phyloP scores from a whole-genome alignment of 129 eudicot genomes.

The Gnaphalium uliginosum region DNA sequence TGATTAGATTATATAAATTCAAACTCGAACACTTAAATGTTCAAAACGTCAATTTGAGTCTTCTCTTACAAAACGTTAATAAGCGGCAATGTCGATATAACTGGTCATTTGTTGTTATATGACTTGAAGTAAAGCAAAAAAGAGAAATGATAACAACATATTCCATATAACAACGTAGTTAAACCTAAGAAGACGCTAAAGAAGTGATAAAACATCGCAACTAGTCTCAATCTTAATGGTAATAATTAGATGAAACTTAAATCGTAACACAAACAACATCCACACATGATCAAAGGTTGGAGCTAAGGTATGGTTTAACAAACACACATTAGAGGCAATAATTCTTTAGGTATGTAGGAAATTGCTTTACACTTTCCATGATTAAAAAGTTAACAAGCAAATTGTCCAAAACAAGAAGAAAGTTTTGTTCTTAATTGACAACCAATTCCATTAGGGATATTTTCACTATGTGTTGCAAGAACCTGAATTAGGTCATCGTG shows the following conservation, averaged over 20 bases:
- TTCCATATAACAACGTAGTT: slow-evolving; percentile 1
- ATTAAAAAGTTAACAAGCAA: slow-evolving; percentile 28
- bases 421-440: slow-evolving; percentile 33
- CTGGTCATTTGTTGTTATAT: neutral
- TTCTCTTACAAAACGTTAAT: neutral
- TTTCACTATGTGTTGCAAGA: neutral
- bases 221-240: slow-evolving; percentile 17
- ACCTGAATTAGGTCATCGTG: slow-evolving; percentile 18
- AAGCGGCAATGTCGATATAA: neutral
- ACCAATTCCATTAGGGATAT: slow-evolving; percentile 11
- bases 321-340: slow-evolving; percentile 19
- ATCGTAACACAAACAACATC: slow-evolving; percentile 23
- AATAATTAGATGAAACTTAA: slow-evolving; percentile 11
- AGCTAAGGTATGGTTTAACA: slow-evolving; percentile 21
- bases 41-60: neutral
- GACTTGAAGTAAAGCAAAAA: slow-evolving; percentile 2
- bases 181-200: slow-evolving; percentile 12
- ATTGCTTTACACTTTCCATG: slow-evolving; percentile 32
- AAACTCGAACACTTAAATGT: neutral
- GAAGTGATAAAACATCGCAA: slow-evolving; percentile 12
- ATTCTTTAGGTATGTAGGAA: slow-evolving; percentile 25
- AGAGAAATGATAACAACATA: neutral
- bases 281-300: slow-evolving; percentile 28
- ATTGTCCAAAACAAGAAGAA: slow-evolving; percentile 30
- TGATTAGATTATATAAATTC: too few species aligned